These are phyloP conservation scores for Chalciporus piperatus DNA, from an alignment of 768 basidiomycete genomes.

Conservation along the genomic window DNA sequence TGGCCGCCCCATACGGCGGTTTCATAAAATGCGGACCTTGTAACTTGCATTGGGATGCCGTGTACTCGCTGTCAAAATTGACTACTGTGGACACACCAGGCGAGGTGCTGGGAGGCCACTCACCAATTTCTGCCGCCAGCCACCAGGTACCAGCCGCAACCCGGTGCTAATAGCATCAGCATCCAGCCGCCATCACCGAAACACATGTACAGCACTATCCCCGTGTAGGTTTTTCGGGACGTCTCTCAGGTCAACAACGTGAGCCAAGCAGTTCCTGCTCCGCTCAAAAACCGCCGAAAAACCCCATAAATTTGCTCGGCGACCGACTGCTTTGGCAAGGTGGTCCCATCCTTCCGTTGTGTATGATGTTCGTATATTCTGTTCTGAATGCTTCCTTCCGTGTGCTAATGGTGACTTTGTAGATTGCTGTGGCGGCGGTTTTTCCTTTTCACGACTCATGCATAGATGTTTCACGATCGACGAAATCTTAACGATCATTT, in stretches of 20 bases:
- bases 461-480: conserved; percentile 33
- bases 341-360: conserved; percentile 15
- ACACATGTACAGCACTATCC: neutral
- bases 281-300: conserved; percentile 20
- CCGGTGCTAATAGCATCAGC: no score
- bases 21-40: neutral
- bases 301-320: conserved; percentile 2
- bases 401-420: conserved; percentile 1
- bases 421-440: conserved; percentile 9
- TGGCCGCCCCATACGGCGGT: no score
- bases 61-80: neutral
- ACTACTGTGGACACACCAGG: neutral
- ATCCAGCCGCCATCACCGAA: neutral
- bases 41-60: no score
- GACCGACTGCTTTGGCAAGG: conserved; percentile 3
- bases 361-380: conserved; percentile 26
- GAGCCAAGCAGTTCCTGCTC: conserved; percentile 14
- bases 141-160: neutral
- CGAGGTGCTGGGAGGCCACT: neutral
- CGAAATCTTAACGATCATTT: conserved; percentile 32
- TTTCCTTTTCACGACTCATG: conserved; percentile 24
- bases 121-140: neutral
- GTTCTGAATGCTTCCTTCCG: neutral
- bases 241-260: no score
- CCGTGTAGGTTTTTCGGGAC: neutral